A percentile compares a stretch with the other conserved stretches of the same genome.
Evolutionary conservation across 208 protist species (phyloP).

Genomic region (Novymonas esmeraldas): DNA sequence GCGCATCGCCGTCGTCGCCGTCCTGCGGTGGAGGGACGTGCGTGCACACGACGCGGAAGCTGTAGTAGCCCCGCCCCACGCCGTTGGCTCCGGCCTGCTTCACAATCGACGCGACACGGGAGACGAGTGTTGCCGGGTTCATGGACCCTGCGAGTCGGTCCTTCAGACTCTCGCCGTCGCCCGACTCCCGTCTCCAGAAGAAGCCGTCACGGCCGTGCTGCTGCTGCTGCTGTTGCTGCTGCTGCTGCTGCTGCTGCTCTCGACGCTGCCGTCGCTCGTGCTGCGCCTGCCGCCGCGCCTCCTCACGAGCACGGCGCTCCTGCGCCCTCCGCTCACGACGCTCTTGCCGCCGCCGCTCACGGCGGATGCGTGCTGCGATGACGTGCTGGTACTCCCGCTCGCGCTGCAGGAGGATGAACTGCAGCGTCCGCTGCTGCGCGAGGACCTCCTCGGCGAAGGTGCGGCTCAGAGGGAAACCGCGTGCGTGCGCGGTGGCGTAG

Average conservation of each 20-base stretch:
- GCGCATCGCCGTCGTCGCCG: background rate
- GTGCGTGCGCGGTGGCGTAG: conserved; percentile 57
- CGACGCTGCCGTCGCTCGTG: conserved; percentile 2
- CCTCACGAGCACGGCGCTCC: conserved; percentile 26
- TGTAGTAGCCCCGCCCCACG: background rate
- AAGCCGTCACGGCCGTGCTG: conserved; percentile 3
- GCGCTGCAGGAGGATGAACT: conserved; percentile 40
- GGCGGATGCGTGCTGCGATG: conserved; percentile 19
- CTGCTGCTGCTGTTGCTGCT: conserved; percentile 5
- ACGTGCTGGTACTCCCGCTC: conserved; percentile 38
- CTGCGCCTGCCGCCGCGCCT: conserved; percentile 8
- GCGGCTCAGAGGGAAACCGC: conserved; percentile 48
- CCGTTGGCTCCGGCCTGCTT: conserved; percentile 7
- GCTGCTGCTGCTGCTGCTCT: conserved; percentile 14
- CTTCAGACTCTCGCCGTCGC: conserved; percentile 5
- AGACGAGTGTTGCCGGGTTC: conserved; percentile 24
- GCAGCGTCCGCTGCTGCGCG: conserved; percentile 51
- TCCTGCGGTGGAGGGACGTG: background rate
- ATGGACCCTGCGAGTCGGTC: conserved; percentile 2
- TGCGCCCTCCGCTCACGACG: conserved; percentile 17
- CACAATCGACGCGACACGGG: conserved; percentile 29
- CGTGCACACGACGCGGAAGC: background rate
- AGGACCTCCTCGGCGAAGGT: conserved; percentile 76
- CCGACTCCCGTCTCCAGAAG: background rate
- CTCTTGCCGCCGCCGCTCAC: conserved; percentile 20